Evolutionary conservation across 805 yeast genomes (phyloP), one percentile per base, ranked within the genome.

Genomic region (Candida silvicultrix): DNA sequence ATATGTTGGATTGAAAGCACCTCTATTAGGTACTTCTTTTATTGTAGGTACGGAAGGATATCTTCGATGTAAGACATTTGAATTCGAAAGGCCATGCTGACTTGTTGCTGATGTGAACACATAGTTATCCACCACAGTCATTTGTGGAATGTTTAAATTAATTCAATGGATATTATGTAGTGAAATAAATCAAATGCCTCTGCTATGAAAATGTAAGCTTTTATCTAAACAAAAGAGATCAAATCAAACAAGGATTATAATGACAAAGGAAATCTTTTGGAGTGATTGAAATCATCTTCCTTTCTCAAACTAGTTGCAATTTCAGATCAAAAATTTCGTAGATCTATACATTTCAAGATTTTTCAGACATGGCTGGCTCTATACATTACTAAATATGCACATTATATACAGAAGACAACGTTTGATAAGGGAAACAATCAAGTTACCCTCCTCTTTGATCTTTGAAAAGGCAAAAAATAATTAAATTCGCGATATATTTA

Each of bases 1-100:
- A 5, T 16, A 36, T 46, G 28, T 44, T 43, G 23, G 49, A 36
- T 38, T 38, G n/a, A 38, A 23, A n/a, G 41, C 41, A 23, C 21
- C 32, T 16, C 39, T 37, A 37, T 37, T 37, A 7, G 39, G 25
- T 6, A 20, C n/a, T 12, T 37, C 39, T 37, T 37, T 37, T 19
- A 37, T 37, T n/a, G 39, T 37, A 16, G 39, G 39, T 2, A 21
- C 18, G 3, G 39, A 37, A 37, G 25, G 39, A 6, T n/a, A 19
- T 14, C 39, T 20, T 37, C 19, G 9, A 21, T 37, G 39, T 8
- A 28, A 14, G 14, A 10, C 7, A 11, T 10, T 15, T 35, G 38
- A 19, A 19, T 14, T 16, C 6, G 39, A 14, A 20, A 25, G 4
- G 16, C 21, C 22, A 16, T n/a, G 12, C 6, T 18, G n/a, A 5